Conservation (phyloP, 805 yeast genomes). For the Metschnikowia sp. region DNA sequence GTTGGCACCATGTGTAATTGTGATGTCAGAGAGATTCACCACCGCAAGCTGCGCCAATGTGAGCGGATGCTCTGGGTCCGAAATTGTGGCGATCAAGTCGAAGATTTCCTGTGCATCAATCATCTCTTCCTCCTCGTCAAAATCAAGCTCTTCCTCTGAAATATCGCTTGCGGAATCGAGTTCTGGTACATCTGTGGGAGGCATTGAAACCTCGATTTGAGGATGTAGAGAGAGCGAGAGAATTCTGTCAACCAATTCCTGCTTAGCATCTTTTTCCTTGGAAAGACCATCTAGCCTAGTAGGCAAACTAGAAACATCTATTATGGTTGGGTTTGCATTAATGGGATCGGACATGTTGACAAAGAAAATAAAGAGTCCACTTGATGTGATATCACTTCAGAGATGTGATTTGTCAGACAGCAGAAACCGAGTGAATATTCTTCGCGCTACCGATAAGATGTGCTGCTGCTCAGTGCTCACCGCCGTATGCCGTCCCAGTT, state of each 20-base stretch:
- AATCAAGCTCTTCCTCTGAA: constrained; percentile 13
- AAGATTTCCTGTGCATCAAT: constrained; percentile 83
- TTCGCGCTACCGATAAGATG: no score
- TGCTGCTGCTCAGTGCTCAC: no score
- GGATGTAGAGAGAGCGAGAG: constrained; percentile 30
- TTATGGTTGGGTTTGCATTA: constrained; percentile 86
- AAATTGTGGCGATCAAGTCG: constrained; percentile 18
- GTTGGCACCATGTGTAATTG: constrained; percentile 55
- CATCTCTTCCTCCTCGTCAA: constrained; percentile 48
- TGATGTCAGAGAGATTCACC: constrained; percentile 79
- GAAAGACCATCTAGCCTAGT: constrained; percentile 43
- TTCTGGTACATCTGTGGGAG: constrained; percentile 23
- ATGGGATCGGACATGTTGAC: constrained; percentile 69
- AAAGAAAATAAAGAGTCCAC: no score
- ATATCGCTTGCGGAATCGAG: constrained; percentile 18
- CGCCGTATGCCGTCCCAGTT: no score
- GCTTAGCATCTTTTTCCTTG: constrained; percentile 11
- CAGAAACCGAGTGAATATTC: no score
- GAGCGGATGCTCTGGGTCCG: constrained; percentile 95
- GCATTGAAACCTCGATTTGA: background rate
- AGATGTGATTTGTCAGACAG: no score
- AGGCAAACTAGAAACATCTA: constrained; percentile 75
- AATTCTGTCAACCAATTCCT: constrained; percentile 25
- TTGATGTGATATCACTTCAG: no score
- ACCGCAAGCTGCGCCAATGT: constrained; percentile 93